Conservation (phyloP, 148 eudicot species). For the Fagopyrum tataricum region DNA sequence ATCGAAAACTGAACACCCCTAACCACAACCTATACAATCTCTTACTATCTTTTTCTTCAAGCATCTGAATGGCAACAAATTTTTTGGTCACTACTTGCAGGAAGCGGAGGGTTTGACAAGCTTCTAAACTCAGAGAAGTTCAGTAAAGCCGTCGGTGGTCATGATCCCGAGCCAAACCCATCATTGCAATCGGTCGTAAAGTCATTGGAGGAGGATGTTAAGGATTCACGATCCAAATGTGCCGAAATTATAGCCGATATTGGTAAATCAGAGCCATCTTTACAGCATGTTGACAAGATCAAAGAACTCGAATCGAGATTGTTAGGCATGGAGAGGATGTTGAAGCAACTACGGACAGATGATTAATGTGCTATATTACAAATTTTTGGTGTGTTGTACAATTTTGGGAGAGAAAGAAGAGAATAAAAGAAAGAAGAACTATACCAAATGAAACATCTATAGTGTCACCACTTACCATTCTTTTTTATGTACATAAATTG, state of each 20-base stretch:
- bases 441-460: not conserved
- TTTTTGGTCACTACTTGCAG: constrained; percentile 27
- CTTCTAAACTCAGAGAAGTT: constrained; percentile 39
- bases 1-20: too few relatives aligned
- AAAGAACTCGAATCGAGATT: constrained; percentile 61
- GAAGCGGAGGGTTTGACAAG: constrained; percentile 64
- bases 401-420: constrained; percentile 8
- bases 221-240: constrained; percentile 57
- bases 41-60: too few relatives aligned
- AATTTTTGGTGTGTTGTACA: not conserved
- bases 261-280: constrained; percentile 33
- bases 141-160: constrained; percentile 19
- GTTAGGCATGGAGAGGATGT: constrained; percentile 55
- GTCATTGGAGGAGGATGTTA: constrained; percentile 51
- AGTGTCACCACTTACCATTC: not conserved
- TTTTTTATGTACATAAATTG: constrained; percentile 5
- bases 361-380: constrained; percentile 8
- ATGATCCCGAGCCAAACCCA: constrained; percentile 11
- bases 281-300: constrained; percentile 37
- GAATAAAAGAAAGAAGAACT: not conserved
- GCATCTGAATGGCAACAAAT: not conserved
- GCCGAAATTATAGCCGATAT: constrained; percentile 40
- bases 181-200: constrained; percentile 38
- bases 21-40: not conserved
- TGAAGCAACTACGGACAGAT: constrained; percentile 42